Base-by-base conservation (phyloP, 257 asterid species). In the Plantago major region DNA sequence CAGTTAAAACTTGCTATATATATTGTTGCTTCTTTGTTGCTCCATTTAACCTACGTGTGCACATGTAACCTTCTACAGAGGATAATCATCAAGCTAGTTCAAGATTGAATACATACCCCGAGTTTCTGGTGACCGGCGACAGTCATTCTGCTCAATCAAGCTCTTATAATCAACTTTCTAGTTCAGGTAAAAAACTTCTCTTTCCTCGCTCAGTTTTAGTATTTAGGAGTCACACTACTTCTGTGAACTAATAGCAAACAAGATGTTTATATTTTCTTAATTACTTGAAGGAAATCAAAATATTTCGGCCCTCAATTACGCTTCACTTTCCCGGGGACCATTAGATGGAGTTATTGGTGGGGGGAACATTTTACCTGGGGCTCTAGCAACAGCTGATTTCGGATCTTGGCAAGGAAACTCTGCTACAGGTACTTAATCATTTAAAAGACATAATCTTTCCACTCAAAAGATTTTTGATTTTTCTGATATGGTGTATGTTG, bases 11-110 rank as follows among this genome's bases (percentile, higher is more conserved):
- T 46, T 58, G 44, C 28, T 49, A 59, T 11, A 17, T 42, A 63
- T 60, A 44, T 53, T 19, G 38, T 64, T 56, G 60, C 61, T 55
- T 66, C 66, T 58, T 48, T 66, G 2, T 62, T 70, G 64, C 52
- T 65, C 58, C 58, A 54, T 78, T 64, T 59, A 67, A 52, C 33
- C 64, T 50, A 37, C 67, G 37, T 9, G 46, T 57, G 40, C 60
- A 16, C 46, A 10, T 59, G 47, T 68, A 71, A 63, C 57, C 69
- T 43, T 72, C 63, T 74, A 73, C 86, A 80, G 98, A 79, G 66
- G 83, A 80, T 73, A 82, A 67, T 76, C 82, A 81, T 56, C 96
- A 78, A 65, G 80, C 71, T 57, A 79, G 81, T 67, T 78, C 95
- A 67, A 72, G 79, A 53, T 64, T 75, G 69, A 74, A 77, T 60